A percentile compares a stretch with the other conserved stretches of the same genome.
phyloP scores from a whole-genome alignment of 2,329 filamentous ascomycete species.

The Ramularia endophylla region DNA sequence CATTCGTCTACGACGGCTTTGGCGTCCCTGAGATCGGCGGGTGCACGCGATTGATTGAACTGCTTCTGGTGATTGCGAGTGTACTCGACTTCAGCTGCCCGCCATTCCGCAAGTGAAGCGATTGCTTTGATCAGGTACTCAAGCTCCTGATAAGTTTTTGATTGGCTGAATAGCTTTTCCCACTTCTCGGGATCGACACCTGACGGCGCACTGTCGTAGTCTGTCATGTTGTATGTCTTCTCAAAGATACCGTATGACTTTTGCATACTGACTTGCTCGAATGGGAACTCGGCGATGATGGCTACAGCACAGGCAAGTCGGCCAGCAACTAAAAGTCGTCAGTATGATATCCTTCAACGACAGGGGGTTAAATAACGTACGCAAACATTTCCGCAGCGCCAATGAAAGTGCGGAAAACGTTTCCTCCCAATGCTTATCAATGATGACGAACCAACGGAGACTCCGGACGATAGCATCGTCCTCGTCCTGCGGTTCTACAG shows the following conservation, averaged over 20 bases:
- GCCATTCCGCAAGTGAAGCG: conserved; percentile 39
- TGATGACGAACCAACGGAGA: conserved; percentile 76
- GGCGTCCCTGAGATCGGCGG: conserved; percentile 30
- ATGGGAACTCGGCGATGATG: conserved; percentile 46
- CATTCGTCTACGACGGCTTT: conserved; percentile 35
- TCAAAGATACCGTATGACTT: conserved; percentile 39
- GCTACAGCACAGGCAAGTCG: conserved; percentile 51
- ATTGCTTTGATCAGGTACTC: conserved; percentile 39
- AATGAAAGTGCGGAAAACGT: conserved; percentile 63
- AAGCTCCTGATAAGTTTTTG: conserved; percentile 38
- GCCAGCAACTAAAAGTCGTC: conserved; percentile 35
- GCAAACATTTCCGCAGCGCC: conserved; percentile 76
- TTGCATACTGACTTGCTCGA: conserved; percentile 39
- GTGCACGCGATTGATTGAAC: conserved; percentile 18
- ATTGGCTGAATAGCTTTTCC: conserved; percentile 22
- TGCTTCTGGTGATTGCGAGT: conserved; percentile 18
- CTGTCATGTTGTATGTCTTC: conserved; percentile 34
- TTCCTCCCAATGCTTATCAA: conserved; percentile 65
- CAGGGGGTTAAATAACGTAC: conserved; percentile 49
- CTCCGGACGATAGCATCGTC: conserved; percentile 72
- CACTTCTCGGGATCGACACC: conserved; percentile 16
- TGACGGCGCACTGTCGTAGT: conserved; percentile 14
- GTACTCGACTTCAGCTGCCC: conserved; percentile 36
- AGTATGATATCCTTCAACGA: conserved; percentile 6
- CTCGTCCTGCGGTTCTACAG: conserved; percentile 49